Evolutionary conservation across 257 asterid species (phyloP).

Genomic region (Haberlea rhodopensis): DNA sequence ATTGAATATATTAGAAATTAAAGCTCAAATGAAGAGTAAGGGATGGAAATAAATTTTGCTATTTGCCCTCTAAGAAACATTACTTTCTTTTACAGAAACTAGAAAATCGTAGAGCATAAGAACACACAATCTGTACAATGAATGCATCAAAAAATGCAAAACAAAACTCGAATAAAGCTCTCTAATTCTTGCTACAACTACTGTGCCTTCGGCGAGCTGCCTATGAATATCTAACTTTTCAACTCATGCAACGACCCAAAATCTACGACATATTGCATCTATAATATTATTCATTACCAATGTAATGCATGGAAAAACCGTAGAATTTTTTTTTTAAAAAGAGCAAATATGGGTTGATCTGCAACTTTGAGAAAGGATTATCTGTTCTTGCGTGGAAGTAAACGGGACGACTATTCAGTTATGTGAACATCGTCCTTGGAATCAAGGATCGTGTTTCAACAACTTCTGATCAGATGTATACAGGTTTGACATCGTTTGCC

Average conservation of each 20-base stretch:
- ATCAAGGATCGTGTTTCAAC: background rate
- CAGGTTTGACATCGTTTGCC: slow-evolving; percentile 80
- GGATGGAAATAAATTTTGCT: background rate
- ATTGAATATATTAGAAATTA: too few relatives aligned
- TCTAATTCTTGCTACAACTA: slow-evolving; percentile 22
- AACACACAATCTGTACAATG: slow-evolving; percentile 30
- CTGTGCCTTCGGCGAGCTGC: background rate
- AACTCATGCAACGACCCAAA: slow-evolving; percentile 1
- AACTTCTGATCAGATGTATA: slow-evolving; percentile 67
- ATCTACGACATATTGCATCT: slow-evolving; percentile 15
- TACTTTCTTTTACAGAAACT: slow-evolving; percentile 20
- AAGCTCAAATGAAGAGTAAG: background rate
- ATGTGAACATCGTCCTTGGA: slow-evolving; percentile 22
- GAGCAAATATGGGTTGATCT: slow-evolving; percentile 25
- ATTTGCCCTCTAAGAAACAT: too few relatives aligned
- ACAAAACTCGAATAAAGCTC: slow-evolving; percentile 27
- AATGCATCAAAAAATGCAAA: slow-evolving; percentile 22
- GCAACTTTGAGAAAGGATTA: slow-evolving; percentile 18
- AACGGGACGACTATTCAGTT: background rate
- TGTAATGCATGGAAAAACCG: slow-evolving; percentile 9
- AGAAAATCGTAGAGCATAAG: slow-evolving; percentile 18
- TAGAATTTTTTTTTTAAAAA: slow-evolving; percentile 25
- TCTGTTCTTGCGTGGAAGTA: background rate
- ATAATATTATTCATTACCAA: slow-evolving; percentile 21
- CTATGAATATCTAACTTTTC: background rate